Evolutionary conservation across 225 moss, liverwort and hornwort genomes (phyloP).

Genomic region (Pseudisothecium myosuroides): DNA sequence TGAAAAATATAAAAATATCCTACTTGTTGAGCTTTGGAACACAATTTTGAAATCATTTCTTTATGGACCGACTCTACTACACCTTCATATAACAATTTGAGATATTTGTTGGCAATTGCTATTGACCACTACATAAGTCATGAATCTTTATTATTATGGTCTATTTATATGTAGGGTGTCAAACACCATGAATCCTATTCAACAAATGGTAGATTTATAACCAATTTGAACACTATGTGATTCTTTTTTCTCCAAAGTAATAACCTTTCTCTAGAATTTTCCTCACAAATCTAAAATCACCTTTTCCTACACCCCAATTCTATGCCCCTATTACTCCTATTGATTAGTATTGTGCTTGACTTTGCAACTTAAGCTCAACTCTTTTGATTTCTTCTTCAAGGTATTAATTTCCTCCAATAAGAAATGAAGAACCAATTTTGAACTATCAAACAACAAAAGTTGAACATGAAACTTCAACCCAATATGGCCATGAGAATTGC

Average conservation of each 20-base stretch:
- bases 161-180: too few relatives aligned
- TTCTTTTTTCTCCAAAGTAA: neutral
- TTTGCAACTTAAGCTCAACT: fast-evolving
- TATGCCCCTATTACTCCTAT: too few relatives aligned
- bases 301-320: neutral
- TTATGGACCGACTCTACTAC: fast-evolving
- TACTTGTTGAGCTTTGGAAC: neutral
- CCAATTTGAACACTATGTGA: neutral
- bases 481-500: fast-evolving
- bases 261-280: neutral
- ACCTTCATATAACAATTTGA: neutral
- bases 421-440: neutral
- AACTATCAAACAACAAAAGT: neutral
- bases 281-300: neutral
- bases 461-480: neutral
- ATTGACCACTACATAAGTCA: neutral
- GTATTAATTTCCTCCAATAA: neutral
- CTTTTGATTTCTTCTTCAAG: neutral
- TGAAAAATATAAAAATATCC: neutral
- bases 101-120: neutral
- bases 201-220: neutral
- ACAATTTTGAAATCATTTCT: neutral
- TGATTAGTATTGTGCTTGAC: too few relatives aligned
- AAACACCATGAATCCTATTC: neutral
- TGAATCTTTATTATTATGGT: neutral